A percentile compares a stretch with the other conserved stretches of the same genome.
Evolutionary conservation across 805 yeast genomes (phyloP).

Genomic region (Pichia cephalocereana): DNA sequence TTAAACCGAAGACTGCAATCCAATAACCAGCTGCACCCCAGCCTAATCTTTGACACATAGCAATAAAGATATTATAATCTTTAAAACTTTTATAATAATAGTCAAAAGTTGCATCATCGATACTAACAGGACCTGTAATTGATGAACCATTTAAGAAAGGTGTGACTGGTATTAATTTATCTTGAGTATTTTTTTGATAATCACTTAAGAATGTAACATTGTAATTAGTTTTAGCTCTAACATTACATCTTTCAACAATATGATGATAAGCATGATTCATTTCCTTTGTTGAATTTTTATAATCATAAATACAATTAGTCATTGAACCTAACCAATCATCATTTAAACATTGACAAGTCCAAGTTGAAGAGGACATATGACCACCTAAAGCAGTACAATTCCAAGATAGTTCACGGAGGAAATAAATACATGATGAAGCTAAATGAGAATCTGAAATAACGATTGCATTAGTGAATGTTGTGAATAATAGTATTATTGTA

Average conservation of each 20-base stretch:
- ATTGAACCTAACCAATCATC: conserved; percentile 36
- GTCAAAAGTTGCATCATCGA: conserved; percentile 24
- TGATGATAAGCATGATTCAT: conserved; percentile 33
- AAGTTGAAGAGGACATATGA: conserved; percentile 21
- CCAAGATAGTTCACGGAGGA: conserved; percentile 29
- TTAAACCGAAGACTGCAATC: conserved; percentile 26
- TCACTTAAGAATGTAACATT: conserved; percentile 26
- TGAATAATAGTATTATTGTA: background rate
- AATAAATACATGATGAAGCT: conserved; percentile 28
- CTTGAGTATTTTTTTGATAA: conserved; percentile 26
- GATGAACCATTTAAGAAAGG: conserved; percentile 14
- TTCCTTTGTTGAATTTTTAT: conserved; percentile 22
- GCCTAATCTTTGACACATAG: conserved; percentile 31
- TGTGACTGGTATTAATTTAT: conserved; percentile 22
- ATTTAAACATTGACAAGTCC: conserved; percentile 33
- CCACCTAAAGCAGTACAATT: conserved; percentile 31
- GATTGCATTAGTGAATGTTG: background rate
- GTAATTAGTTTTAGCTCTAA: conserved; percentile 27
- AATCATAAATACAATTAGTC: conserved; percentile 31
- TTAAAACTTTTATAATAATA: conserved; percentile 28
- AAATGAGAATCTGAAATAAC: conserved; percentile 2
- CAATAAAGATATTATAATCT: conserved; percentile 29
- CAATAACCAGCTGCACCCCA: conserved; percentile 40
- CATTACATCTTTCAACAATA: conserved; percentile 27
- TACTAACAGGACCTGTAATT: conserved; percentile 26